Conservation (phyloP, 225 moss, liverwort and hornwort species). For the Polytrichum formosum region DNA sequence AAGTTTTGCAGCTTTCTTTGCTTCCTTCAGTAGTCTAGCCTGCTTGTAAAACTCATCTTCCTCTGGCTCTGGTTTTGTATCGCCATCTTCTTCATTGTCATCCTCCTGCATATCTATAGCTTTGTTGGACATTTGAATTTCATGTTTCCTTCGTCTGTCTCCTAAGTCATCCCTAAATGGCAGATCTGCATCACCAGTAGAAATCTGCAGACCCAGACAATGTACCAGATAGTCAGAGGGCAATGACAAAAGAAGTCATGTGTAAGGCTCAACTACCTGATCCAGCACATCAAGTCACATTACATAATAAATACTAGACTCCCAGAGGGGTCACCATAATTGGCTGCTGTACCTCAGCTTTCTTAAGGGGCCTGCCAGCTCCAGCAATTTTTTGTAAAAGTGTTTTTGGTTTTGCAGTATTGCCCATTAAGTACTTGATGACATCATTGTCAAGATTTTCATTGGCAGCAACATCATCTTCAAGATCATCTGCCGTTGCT, state of each 20-base stretch:
- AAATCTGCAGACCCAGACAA: slow-evolving; percentile 31
- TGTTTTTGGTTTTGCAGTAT: slow-evolving; percentile 49
- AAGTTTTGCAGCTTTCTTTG: slow-evolving; percentile 76
- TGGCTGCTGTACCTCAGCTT: slow-evolving; percentile 48
- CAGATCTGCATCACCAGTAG: slow-evolving; percentile 92
- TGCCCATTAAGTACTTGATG: background rate
- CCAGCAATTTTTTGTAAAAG: slow-evolving; percentile 89
- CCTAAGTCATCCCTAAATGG: slow-evolving; percentile 82
- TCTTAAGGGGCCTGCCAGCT: slow-evolving; percentile 80
- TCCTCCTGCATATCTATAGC: slow-evolving; percentile 25
- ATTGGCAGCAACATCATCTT: slow-evolving; percentile 73
- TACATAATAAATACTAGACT: too few species aligned
- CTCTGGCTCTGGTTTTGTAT: slow-evolving; percentile 32
- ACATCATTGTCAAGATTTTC: slow-evolving; percentile 39
- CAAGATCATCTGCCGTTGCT: slow-evolving; percentile 78
- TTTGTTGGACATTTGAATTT: slow-evolving; percentile 58
- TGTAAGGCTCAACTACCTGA: too few species aligned
- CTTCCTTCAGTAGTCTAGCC: slow-evolving; percentile 66
- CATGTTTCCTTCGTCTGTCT: slow-evolving; percentile 83
- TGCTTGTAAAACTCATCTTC: slow-evolving; percentile 71
- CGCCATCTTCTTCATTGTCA: slow-evolving; percentile 26
- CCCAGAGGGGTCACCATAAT: too few species aligned
- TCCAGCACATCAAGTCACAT: too few species aligned
- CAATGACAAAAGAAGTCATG: too few species aligned
- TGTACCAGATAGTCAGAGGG: too few species aligned